Evolutionary conservation across 805 yeast genomes (phyloP).

Genomic region (Starmerella floris): DNA sequence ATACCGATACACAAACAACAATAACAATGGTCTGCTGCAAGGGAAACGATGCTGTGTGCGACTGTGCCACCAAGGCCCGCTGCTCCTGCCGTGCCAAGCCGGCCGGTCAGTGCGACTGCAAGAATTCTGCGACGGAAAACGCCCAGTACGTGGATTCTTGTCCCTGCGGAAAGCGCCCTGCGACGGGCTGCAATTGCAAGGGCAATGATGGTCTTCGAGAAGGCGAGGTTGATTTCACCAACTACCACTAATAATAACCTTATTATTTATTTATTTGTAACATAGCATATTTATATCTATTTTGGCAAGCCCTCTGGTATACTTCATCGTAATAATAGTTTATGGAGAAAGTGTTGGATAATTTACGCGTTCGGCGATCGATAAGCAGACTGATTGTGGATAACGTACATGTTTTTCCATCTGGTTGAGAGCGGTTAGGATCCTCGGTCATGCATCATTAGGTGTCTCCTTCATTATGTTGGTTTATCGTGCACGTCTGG

Average conservation of each 20-base stretch:
- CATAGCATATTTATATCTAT: too few species aligned
- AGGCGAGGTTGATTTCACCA: conserved; percentile 49
- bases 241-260: conserved; percentile 22
- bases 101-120: conserved; percentile 45
- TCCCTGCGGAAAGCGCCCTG: conserved; percentile 46
- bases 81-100: conserved; percentile 53
- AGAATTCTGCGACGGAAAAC: conserved; percentile 40
- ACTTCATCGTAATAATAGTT: too few species aligned
- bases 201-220: conserved; percentile 35
- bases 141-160: conserved; percentile 37
- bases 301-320: too few species aligned
- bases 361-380: too few species aligned
- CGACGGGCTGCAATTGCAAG: conserved; percentile 45
- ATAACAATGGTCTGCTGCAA: conserved; percentile 32
- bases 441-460: too few species aligned
- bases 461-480: too few species aligned
- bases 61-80: conserved; percentile 48
- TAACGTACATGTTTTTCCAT: too few species aligned
- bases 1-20: too few species aligned
- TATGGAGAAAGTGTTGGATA: too few species aligned
- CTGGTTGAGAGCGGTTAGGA: too few species aligned
- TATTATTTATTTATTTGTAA: background rate
- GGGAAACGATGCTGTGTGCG: conserved; percentile 34
- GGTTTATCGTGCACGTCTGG: too few species aligned
- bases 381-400: too few species aligned